phyloP scores from a whole-genome alignment of 148 eudicot species.

The Camellia japonica region DNA sequence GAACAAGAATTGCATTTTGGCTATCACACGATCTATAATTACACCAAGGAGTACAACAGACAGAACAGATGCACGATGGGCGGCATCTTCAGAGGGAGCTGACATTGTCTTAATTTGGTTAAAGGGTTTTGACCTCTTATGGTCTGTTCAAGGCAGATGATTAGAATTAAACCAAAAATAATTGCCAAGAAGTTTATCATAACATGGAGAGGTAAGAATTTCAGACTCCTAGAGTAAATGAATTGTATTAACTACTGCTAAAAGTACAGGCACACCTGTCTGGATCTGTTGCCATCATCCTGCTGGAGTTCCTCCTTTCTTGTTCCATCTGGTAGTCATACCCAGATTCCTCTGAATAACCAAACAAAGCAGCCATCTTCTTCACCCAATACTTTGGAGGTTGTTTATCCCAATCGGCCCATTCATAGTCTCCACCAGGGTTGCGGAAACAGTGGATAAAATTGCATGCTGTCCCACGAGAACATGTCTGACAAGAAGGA shows the following conservation, averaged over 20 bases:
- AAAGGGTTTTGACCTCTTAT: background rate
- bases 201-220: background rate
- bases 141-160: conserved; percentile 7
- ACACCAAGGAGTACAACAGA: background rate
- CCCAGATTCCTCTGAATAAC: conserved; percentile 42
- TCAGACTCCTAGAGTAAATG: background rate
- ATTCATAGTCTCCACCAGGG: conserved; percentile 97
- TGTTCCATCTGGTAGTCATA: conserved; percentile 34
- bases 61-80: background rate
- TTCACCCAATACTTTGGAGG: conserved; percentile 75
- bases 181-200: background rate
- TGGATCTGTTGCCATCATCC: conserved; percentile 23
- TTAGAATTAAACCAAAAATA: background rate
- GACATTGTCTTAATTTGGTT: background rate
- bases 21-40: background rate
- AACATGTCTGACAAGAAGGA: conserved; percentile 59
- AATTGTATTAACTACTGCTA: background rate
- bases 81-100: background rate
- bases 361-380: conserved; percentile 84
- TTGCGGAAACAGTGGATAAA: conserved; percentile 89
- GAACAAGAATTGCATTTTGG: background rate
- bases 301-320: conserved; percentile 32
- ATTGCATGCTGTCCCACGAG: conserved; percentile 87
- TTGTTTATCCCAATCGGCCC: conserved; percentile 96
- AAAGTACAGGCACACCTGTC: conserved; percentile 29